Conservation (phyloP, 441 rosid species). For the Hura crepitans region DNA sequence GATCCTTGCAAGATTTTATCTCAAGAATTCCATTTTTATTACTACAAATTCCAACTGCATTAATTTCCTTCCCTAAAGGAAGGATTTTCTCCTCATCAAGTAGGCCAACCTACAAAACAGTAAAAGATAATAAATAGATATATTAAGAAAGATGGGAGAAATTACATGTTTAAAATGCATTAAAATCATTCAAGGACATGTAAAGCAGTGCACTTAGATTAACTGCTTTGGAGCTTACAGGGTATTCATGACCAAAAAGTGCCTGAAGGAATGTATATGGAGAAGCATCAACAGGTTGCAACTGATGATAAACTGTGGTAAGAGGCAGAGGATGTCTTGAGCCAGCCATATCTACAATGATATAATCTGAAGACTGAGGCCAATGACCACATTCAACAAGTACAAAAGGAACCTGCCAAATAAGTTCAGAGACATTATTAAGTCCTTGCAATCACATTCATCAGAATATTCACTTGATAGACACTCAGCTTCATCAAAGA, state of each 20-base stretch:
- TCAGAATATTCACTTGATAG: not conserved
- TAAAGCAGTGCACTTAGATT: not conserved
- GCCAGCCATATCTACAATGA: constrained; percentile 67
- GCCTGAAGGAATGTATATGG: constrained; percentile 80
- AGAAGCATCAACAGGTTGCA: constrained; percentile 69
- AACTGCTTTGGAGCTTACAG: constrained; percentile 41
- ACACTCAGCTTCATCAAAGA: constrained; percentile 9
- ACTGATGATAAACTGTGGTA: constrained; percentile 65
- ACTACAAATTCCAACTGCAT: constrained; percentile 60
- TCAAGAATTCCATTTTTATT: constrained; percentile 58
- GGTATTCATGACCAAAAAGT: constrained; percentile 73
- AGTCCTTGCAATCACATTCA: constrained; percentile 2
- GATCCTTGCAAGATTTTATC: constrained; percentile 76
- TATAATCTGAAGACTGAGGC: constrained; percentile 42
- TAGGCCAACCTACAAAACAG: constrained; percentile 58
- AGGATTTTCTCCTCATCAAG: constrained; percentile 91
- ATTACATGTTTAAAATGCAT: not conserved
- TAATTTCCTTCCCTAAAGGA: constrained; percentile 67
- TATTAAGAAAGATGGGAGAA: not conserved
- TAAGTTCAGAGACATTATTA: not conserved
- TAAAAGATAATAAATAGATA: constrained; percentile 3
- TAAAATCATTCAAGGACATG: not conserved
- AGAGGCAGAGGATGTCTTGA: constrained; percentile 72
- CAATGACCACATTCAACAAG: constrained; percentile 53
- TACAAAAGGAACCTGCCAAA: constrained; percentile 71